phyloP scores from a whole-genome alignment of 495 filamentous ascomycete species.

The Zalerion maritima region DNA sequence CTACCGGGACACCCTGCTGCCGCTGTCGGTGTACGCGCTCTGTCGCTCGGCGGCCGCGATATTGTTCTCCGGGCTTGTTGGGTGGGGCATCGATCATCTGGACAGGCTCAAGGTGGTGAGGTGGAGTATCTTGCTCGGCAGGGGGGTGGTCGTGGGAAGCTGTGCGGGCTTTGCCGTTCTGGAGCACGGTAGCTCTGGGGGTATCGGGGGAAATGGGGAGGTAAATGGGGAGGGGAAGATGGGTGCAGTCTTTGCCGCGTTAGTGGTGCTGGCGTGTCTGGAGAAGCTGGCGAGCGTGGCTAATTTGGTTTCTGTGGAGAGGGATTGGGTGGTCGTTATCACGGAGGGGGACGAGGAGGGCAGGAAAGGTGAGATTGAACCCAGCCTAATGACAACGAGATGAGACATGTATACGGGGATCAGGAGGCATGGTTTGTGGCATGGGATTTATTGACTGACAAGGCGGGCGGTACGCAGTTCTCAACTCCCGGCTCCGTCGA shows the following conservation, averaged over 20 bases:
- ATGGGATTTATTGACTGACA: no score
- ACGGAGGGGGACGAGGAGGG: conserved; percentile 10
- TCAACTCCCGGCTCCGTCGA: conserved; percentile 53
- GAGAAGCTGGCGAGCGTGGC: conserved; percentile 39
- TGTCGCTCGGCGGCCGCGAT: conserved; percentile 16
- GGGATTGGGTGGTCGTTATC: conserved; percentile 46
- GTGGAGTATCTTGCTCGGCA: conserved; percentile 17
- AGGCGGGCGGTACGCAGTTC: no score
- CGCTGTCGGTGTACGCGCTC: conserved; percentile 23
- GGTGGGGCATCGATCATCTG: conserved; percentile 13
- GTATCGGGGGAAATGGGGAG: conserved; percentile 2
- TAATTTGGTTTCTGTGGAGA: conserved; percentile 49
- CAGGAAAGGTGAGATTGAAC: neutral
- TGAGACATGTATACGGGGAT: neutral
- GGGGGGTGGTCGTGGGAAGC: conserved; percentile 12
- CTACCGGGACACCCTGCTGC: conserved; percentile 40
- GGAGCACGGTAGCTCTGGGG: conserved; percentile 7
- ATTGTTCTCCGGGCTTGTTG: conserved; percentile 10
- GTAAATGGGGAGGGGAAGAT: neutral
- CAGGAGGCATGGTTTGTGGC: conserved; percentile 1
- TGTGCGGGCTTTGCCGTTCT: conserved; percentile 7
- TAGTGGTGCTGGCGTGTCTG: conserved; percentile 37
- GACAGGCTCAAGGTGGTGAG: conserved; percentile 17
- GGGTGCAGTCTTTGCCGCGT: conserved; percentile 20
- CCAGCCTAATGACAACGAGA: neutral